phyloP scores from a whole-genome alignment of 2,329 filamentous ascomycete genomes.

The Sclerotinia spermophila region DNA sequence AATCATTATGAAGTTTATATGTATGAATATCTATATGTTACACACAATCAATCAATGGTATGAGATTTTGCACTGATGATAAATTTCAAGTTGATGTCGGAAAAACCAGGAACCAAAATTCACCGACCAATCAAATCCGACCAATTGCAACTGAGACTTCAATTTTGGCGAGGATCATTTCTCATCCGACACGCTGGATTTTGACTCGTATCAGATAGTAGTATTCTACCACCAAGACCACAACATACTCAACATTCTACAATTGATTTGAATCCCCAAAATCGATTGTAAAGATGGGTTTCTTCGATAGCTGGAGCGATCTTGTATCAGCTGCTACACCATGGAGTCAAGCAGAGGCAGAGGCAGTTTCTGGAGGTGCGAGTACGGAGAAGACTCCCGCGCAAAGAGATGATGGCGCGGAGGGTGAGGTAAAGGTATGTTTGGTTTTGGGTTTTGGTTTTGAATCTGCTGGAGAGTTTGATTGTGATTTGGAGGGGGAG shows the following conservation, averaged over 20 bases:
- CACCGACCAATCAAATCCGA: conserved; percentile 33
- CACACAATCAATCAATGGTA: background rate
- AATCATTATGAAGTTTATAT: background rate
- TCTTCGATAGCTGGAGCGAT: conserved; percentile 63
- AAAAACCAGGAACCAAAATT: conserved; percentile 19
- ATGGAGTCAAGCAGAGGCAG: conserved; percentile 62
- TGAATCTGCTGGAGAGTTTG: background rate
- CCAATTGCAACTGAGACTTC: conserved; percentile 22
- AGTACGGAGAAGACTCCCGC: conserved; percentile 43
- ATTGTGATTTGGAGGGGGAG: background rate
- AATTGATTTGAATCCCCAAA: conserved; percentile 20
- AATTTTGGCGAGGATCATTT: conserved; percentile 20
- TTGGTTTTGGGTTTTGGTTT: background rate
- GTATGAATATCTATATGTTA: background rate
- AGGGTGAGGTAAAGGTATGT: conserved; percentile 37
- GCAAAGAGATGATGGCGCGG: conserved; percentile 47
- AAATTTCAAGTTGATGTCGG: conserved; percentile 17
- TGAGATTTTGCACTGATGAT: conserved; percentile 2
- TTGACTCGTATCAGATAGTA: conserved; percentile 10
- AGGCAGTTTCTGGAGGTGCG: conserved; percentile 42
- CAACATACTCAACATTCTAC: conserved; percentile 18
- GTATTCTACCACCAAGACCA: conserved; percentile 10
- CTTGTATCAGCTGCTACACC: conserved; percentile 62
- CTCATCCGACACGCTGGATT: conserved; percentile 20
- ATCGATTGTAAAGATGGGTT: conserved; percentile 50